phyloP scores from a whole-genome alignment of 352 stramenopile species.

The Lagenidium sp. region DNA sequence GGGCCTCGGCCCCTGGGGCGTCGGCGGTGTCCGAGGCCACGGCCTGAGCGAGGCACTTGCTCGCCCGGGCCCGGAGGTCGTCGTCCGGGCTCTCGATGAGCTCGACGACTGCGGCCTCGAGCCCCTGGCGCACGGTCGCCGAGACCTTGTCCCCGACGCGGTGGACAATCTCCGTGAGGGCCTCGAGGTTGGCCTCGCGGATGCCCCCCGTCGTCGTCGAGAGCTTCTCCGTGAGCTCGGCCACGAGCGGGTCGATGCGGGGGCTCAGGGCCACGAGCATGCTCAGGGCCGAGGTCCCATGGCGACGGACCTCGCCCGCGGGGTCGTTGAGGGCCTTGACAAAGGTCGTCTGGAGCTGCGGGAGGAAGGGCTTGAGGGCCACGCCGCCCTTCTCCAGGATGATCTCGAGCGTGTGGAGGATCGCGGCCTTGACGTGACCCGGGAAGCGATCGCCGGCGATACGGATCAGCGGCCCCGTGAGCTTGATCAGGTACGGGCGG shows the following conservation, averaged over 20 bases:
- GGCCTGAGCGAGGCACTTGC: conserved; percentile 52
- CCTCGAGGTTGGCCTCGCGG: conserved; percentile 70
- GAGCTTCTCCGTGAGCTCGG: conserved; percentile 89
- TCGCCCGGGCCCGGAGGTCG: conserved; percentile 44
- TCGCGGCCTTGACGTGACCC: conserved; percentile 96
- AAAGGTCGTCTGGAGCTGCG: conserved; percentile 99
- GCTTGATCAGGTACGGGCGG: conserved; percentile 97
- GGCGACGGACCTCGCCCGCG: conserved; percentile 87
- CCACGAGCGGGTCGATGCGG: conserved; percentile 93
- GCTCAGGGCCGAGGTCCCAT: conserved; percentile 88
- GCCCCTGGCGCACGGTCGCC: conserved; percentile 20
- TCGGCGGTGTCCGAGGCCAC: conserved; percentile 38
- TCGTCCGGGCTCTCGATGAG: conserved; percentile 62
- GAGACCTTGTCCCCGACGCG: conserved; percentile 70
- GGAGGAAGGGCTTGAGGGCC: conserved; percentile 98
- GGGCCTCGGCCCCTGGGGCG: conserved; percentile 17
- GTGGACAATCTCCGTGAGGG: conserved; percentile 52
- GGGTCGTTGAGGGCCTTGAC: conserved; percentile 98
- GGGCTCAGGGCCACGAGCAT: conserved; percentile 93
- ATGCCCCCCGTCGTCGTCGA: conserved; percentile 52
- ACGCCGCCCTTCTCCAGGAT: conserved; percentile 96
- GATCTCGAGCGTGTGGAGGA: conserved; percentile 95
- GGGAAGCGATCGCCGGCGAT: conserved; percentile 99
- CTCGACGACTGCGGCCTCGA: conserved; percentile 61
- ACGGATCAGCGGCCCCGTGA: conserved; percentile 96